These are phyloP conservation scores for Penicillium canescens DNA, from an alignment of 495 filamentous ascomycete species.

Conservation along the genomic window DNA sequence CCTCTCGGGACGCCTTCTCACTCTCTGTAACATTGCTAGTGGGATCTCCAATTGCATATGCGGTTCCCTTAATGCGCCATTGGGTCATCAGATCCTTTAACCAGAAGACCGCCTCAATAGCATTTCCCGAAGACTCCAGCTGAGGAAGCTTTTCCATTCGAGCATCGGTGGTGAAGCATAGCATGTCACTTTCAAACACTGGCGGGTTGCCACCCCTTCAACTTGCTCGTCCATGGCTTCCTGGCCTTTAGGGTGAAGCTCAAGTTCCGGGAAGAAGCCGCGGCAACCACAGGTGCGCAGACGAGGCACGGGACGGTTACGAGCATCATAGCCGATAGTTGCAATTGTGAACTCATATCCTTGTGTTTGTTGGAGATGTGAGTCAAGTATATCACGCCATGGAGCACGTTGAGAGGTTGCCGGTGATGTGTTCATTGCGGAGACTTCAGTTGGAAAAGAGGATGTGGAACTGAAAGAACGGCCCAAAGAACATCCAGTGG, in stretches of 20 bases:
- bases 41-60: slow-evolving; percentile 68
- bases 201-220: slow-evolving; percentile 56
- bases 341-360: slow-evolving; percentile 71
- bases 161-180: slow-evolving; percentile 82
- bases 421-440: slow-evolving; percentile 1
- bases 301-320: slow-evolving; percentile 50
- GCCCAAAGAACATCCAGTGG: not conserved
- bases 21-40: slow-evolving; percentile 48
- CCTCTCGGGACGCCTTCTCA: slow-evolving; percentile 40
- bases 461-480: not conserved
- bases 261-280: slow-evolving; percentile 73
- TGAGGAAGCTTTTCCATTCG: slow-evolving; percentile 81
- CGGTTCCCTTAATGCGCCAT: slow-evolving; percentile 79
- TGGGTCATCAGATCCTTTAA: slow-evolving; percentile 66
- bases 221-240: slow-evolving; percentile 67
- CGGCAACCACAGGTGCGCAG: slow-evolving; percentile 72
- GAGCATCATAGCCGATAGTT: slow-evolving; percentile 54
- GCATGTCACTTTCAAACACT: slow-evolving; percentile 70
- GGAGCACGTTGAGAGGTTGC: slow-evolving; percentile 40
- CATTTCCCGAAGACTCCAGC: slow-evolving; percentile 55
- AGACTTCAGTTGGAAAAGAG: not conserved
- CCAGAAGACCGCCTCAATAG: slow-evolving; percentile 87
- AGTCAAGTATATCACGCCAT: slow-evolving; percentile 69
- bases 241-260: slow-evolving; percentile 45
- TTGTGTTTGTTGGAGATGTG: slow-evolving; percentile 60